Evolutionary conservation across 345 rosid species (phyloP).

Genomic region (Kandelia obovata): DNA sequence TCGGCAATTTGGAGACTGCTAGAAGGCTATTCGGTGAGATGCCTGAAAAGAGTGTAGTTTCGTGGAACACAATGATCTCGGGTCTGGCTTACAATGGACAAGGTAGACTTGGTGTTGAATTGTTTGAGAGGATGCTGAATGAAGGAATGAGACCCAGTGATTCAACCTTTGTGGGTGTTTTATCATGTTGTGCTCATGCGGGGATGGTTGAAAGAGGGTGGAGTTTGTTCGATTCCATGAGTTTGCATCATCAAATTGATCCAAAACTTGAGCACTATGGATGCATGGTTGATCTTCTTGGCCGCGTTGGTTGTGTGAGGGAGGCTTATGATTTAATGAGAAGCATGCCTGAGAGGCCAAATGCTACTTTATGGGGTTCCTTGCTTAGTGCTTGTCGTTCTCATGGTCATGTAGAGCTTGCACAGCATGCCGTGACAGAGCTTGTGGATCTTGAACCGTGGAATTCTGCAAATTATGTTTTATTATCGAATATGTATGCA

Average conservation of each 20-base stretch:
- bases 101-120: slow-evolving; percentile 47
- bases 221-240: slow-evolving; percentile 50
- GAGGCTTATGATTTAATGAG: slow-evolving; percentile 63
- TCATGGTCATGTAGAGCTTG: slow-evolving; percentile 56
- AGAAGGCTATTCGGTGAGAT: slow-evolving; percentile 38
- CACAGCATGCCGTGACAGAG: slow-evolving; percentile 53
- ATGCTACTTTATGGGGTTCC: slow-evolving; percentile 64
- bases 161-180: slow-evolving; percentile 45
- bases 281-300: slow-evolving; percentile 66
- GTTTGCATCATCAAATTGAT: slow-evolving; percentile 30
- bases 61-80: slow-evolving; percentile 69
- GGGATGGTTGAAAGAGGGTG: slow-evolving; percentile 51
- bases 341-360: slow-evolving; percentile 41
- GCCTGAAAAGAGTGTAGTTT: slow-evolving; percentile 45
- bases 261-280: slow-evolving; percentile 67
- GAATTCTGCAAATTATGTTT: slow-evolving; percentile 70
- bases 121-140: slow-evolving; percentile 54
- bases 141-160: slow-evolving; percentile 44
- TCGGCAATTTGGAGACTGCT: slow-evolving; percentile 53
- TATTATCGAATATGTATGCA: slow-evolving; percentile 65
- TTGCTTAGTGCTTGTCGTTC: slow-evolving; percentile 65
- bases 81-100: slow-evolving; percentile 61
- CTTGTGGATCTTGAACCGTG: slow-evolving; percentile 50
- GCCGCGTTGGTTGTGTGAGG: slow-evolving; percentile 46
- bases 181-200: slow-evolving; percentile 65